These are phyloP conservation scores for Kodamaea restingae DNA, from an alignment of 805 yeast genomes.

Conservation along the genomic window DNA sequence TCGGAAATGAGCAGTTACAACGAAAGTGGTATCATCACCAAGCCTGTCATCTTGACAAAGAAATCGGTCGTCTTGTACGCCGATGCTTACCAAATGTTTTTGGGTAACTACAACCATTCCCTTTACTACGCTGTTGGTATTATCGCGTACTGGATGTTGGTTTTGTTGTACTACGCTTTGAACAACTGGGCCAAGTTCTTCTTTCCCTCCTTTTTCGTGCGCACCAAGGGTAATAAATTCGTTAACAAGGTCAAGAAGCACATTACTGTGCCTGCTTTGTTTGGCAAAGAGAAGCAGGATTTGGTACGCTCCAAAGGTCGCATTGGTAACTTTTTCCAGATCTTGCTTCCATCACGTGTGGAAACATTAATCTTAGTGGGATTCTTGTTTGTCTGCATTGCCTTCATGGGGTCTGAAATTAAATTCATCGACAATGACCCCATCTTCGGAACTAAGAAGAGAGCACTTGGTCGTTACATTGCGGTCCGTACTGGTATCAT, in stretches of 20 bases:
- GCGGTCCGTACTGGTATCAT: conserved; percentile 45
- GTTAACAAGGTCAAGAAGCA: conserved; percentile 31
- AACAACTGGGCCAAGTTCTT: conserved; percentile 13
- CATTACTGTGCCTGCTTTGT: conserved; percentile 38
- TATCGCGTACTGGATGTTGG: conserved; percentile 20
- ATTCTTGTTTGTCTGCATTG: conserved; percentile 18
- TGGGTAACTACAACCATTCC: conserved; percentile 22
- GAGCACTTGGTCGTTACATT: conserved; percentile 25
- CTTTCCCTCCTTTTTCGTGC: conserved; percentile 26
- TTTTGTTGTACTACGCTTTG: conserved; percentile 9
- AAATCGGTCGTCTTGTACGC: background rate
- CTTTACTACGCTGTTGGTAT: conserved; percentile 25
- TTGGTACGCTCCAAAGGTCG: conserved; percentile 17
- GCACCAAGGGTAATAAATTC: conserved; percentile 3
- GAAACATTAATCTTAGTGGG: conserved; percentile 29
- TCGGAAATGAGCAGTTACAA: background rate
- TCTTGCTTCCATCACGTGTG: conserved; percentile 33
- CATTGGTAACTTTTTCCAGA: conserved; percentile 17
- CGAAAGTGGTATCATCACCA: conserved; percentile 6
- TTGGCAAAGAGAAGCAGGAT: conserved; percentile 17
- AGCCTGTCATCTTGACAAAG: conserved; percentile 1
- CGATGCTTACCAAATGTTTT: conserved; percentile 15
- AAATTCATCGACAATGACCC: conserved; percentile 14
- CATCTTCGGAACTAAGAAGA: conserved; percentile 8
- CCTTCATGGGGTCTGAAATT: conserved; percentile 9